Percentiles rank a stretch among this genome's conserved stretches.
Conservation (phyloP, 2,329 filamentous ascomycete species). For the Aspergillus viridinutans region DNA sequence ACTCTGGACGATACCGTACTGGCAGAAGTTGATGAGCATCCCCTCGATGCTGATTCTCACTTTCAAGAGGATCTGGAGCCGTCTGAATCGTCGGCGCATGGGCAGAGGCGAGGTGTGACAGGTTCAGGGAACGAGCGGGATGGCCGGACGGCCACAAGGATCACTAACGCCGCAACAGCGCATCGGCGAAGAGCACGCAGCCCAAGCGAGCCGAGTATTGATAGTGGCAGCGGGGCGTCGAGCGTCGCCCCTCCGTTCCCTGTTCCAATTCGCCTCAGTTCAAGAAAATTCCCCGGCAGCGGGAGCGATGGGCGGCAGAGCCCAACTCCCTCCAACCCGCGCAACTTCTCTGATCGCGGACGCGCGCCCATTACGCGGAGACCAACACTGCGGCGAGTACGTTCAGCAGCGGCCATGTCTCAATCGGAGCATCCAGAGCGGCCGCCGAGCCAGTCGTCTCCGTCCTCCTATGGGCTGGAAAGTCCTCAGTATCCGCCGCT, state of each 20-base stretch:
- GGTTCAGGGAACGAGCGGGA: constrained; percentile 50
- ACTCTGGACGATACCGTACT: constrained; percentile 31
- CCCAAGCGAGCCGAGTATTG: constrained; percentile 43
- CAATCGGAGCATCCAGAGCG: constrained; percentile 46
- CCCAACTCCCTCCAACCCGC: constrained; percentile 61
- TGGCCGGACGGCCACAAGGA: constrained; percentile 75
- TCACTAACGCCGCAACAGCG: constrained; percentile 70
- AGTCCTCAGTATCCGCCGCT: constrained; percentile 70
- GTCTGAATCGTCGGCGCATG: constrained; percentile 8
- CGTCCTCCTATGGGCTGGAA: constrained; percentile 62
- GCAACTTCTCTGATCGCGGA: constrained; percentile 53
- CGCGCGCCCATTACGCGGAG: constrained; percentile 55
- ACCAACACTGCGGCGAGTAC: constrained; percentile 69
- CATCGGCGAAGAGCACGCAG: constrained; percentile 61
- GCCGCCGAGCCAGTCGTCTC: constrained; percentile 45
- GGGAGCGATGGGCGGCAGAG: constrained; percentile 74
- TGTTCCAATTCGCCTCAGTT: constrained; percentile 85
- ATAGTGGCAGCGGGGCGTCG: constrained; percentile 35
- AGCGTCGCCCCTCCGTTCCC: constrained; percentile 71
- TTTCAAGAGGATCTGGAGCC: constrained; percentile 15
- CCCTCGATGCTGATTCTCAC: constrained; percentile 27
- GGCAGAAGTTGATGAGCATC: constrained; percentile 37
- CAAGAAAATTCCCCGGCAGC: constrained; percentile 65
- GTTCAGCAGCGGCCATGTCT: constrained; percentile 73
- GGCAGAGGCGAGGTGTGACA: constrained; percentile 36